Percentiles rank a stretch among this genome's conserved stretches.
These are phyloP conservation scores for Erythrophleum fordii DNA, from an alignment of 306 rosid genomes.

Conservation along the genomic window DNA sequence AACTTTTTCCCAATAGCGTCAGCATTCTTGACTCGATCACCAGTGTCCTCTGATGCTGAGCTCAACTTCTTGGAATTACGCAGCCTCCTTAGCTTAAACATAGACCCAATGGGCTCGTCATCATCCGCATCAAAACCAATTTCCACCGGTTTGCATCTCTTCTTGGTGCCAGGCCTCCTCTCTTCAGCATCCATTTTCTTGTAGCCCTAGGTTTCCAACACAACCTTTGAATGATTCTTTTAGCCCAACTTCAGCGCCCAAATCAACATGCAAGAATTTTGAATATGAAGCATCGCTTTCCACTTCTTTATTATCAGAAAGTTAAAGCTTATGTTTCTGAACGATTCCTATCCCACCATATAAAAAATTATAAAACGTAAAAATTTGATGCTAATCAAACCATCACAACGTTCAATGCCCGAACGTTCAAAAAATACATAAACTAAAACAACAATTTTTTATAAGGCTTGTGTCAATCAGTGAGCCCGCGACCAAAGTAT, in stretches of 20 bases:
- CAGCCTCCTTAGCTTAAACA: constrained; percentile 66
- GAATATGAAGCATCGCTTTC: constrained; percentile 42
- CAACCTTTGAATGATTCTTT: constrained; percentile 34
- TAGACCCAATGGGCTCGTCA: constrained; percentile 84
- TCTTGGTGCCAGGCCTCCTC: constrained; percentile 57
- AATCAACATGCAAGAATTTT: constrained; percentile 42
- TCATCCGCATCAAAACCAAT: constrained; percentile 68
- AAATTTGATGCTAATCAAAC: background rate
- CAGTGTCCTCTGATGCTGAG: constrained; percentile 41
- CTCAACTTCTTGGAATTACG: constrained; percentile 62
- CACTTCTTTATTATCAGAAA: constrained; percentile 47
- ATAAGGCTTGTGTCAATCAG: constrained; percentile 13
- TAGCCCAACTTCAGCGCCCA: constrained; percentile 55
- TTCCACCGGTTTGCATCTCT: constrained; percentile 61
- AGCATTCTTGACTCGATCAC: constrained; percentile 48
- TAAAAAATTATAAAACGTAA: background rate
- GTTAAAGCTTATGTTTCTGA: constrained; percentile 45
- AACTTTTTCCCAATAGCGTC: constrained; percentile 39
- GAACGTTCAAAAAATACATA: background rate
- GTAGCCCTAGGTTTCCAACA: constrained; percentile 48
- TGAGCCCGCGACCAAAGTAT: background rate
- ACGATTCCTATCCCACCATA: constrained; percentile 31
- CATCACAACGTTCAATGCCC: constrained; percentile 34
- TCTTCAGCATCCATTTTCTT: constrained; percentile 70
- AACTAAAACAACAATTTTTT: background rate